phyloP scores from a whole-genome alignment of 2,329 filamentous ascomycete genomes.

The Emergomyces orientalis region DNA sequence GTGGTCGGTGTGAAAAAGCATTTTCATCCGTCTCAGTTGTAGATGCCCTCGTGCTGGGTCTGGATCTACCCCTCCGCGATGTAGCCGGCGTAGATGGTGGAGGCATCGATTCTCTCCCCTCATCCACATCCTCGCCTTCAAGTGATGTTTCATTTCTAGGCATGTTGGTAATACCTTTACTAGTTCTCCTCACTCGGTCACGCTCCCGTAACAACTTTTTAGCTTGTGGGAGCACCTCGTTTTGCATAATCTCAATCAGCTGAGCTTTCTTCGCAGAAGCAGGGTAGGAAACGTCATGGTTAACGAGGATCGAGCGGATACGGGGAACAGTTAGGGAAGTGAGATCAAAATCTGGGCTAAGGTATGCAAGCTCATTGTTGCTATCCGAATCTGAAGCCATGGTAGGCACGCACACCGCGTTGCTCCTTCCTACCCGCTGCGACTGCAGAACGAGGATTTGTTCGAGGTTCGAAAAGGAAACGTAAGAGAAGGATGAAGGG shows the following conservation, averaged over 20 bases:
- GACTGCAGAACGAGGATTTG: not conserved
- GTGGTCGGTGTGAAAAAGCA: conserved; percentile 20
- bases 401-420: conserved; percentile 11
- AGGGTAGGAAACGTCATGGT: conserved; percentile 76
- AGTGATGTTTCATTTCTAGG: conserved; percentile 46
- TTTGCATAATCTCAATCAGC: conserved; percentile 73
- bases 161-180: conserved; percentile 68
- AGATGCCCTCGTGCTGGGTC: conserved; percentile 38
- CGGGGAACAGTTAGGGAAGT: conserved; percentile 74
- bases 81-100: conserved; percentile 42
- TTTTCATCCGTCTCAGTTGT: conserved; percentile 31
- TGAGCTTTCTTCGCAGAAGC: conserved; percentile 86
- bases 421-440: not conserved
- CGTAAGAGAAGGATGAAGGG: not conserved
- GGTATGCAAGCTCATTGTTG: conserved; percentile 63
- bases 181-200: conserved; percentile 73
- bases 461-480: not conserved
- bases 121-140: conserved; percentile 54
- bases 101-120: conserved; percentile 47
- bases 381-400: conserved; percentile 22
- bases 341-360: conserved; percentile 79
- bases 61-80: conserved; percentile 45
- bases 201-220: conserved; percentile 65
- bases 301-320: conserved; percentile 82
- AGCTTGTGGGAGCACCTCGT: conserved; percentile 68